Base-by-base conservation (phyloP, 108 stramenopile genomes). In the Skeletonema potamos region DNA sequence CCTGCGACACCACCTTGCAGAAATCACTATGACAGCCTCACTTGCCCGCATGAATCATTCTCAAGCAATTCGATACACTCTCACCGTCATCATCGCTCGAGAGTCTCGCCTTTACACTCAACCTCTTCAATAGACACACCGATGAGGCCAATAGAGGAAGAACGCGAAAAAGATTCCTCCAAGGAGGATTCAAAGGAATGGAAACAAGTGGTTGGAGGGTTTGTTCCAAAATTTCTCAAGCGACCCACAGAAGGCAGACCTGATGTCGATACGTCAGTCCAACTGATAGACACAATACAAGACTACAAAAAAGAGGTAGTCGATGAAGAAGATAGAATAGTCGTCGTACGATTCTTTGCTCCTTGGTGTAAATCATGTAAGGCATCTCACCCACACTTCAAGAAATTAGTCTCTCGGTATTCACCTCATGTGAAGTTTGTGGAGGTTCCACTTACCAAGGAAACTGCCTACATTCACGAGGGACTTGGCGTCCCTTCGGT, bases 361-460 rank as follows among this genome's bases (percentile, higher is more conserved):
- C 72, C 82, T 2, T 88, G 85, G 85, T 91, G 89, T 64, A 84
- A 83, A 59, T 82, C 85, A 9, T 91, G 89, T 79, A 86, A 84
- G 66, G 87, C 92, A 1, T 58, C 85, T 0, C 58, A 73, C 28
- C 83, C 86, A 4, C 64, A 48, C 12, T 92, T 84, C 72, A 64
- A 73, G 18, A 67, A 74, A 44, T 44, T 92, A 54, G 72, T 76
- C 7, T 51, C 62, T 2, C 63, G 87, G 18, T 78, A 85, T 43
- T 75, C 75, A n/a, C 28, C 57, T 24, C n/a, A 58, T 0, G 86
- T 92, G n/a, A 85, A 87, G 54, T 92, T 89, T 63, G 89, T 92
- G 4, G 85, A 90, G 54, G 85, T 86, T 0, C 92, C 92, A 0
- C 39, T 87, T 9, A 85, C 85, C 18, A 77, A 84, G 32, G 78